These are phyloP conservation scores for Gorgonomyces haynaldii DNA, from an alignment of 192 early-diverging fungal species.

Conservation along the genomic window DNA sequence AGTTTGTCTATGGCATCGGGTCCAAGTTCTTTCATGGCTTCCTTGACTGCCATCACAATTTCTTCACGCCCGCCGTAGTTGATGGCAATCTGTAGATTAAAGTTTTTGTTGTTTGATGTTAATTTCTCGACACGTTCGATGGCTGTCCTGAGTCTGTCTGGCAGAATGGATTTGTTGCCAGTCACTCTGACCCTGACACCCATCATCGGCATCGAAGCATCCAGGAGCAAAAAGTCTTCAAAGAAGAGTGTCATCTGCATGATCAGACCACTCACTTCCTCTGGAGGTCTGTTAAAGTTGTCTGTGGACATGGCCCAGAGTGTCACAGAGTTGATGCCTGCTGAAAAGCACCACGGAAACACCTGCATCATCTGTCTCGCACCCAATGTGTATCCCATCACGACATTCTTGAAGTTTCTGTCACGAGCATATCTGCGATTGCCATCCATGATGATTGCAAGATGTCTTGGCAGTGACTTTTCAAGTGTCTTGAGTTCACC, in stretches of 20 bases:
- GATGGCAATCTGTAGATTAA: constrained; percentile 81
- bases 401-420: constrained; percentile 35
- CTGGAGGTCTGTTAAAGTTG: constrained; percentile 77
- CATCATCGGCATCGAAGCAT: constrained; percentile 59
- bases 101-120: constrained; percentile 50
- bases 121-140: constrained; percentile 47
- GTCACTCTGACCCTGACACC: constrained; percentile 67
- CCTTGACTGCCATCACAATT: constrained; percentile 53
- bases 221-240: constrained; percentile 46
- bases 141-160: constrained; percentile 48
- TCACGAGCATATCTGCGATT: constrained; percentile 87
- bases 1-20: constrained; percentile 34
- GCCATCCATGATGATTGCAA: constrained; percentile 97
- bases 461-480: constrained; percentile 79
- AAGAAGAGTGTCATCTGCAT: constrained; percentile 72
- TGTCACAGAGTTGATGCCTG: constrained; percentile 77
- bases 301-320: constrained; percentile 97
- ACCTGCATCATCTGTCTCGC: constrained; percentile 61
- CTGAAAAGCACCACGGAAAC: constrained; percentile 74
- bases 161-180: constrained; percentile 62
- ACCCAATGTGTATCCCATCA: constrained; percentile 70
- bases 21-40: constrained; percentile 41
- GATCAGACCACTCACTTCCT: constrained; percentile 78
- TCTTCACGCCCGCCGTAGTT: constrained; percentile 90
- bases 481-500: too few relatives aligned